A percentile compares a stretch with the other conserved stretches of the same genome.
phyloP scores from a whole-genome alignment of 495 filamentous ascomycete genomes.

The Parmelia sp. region DNA sequence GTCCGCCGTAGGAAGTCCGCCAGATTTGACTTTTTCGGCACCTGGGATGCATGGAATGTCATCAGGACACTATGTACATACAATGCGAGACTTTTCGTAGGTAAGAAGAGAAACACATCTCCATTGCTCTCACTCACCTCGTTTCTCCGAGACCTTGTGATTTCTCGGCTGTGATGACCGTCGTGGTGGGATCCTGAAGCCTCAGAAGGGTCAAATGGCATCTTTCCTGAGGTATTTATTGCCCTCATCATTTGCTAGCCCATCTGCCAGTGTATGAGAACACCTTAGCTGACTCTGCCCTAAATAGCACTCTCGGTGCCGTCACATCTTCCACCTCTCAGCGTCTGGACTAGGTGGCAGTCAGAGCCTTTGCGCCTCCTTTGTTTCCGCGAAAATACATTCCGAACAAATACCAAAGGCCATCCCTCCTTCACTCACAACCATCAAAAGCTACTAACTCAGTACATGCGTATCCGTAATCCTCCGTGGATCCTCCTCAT shows the following conservation, averaged over 20 bases:
- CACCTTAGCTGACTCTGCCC: slow-evolving; percentile 4
- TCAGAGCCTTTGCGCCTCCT: slow-evolving; percentile 84
- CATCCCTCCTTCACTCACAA: slow-evolving; percentile 74
- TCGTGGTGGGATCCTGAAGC: not conserved
- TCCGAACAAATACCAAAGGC: slow-evolving; percentile 70
- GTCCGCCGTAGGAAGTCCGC: slow-evolving; percentile 8
- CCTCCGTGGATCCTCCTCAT: slow-evolving; percentile 75
- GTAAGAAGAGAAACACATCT: slow-evolving; percentile 51
- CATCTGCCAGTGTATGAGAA: not conserved
- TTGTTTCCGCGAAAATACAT: slow-evolving; percentile 57
- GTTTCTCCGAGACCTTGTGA: not conserved
- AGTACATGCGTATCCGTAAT: slow-evolving; percentile 75
- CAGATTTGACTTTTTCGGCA: slow-evolving; percentile 57
- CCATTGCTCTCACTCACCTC: slow-evolving; percentile 1
- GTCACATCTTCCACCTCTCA: slow-evolving; percentile 63
- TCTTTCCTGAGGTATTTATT: slow-evolving; percentile 32
- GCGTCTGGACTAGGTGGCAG: slow-evolving; percentile 85
- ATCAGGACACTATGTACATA: slow-evolving; percentile 86
- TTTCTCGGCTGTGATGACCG: slow-evolving; percentile 11
- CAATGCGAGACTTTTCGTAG: slow-evolving; percentile 70
- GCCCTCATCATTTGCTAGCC: slow-evolving; percentile 15
- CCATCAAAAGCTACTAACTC: slow-evolving; percentile 72
- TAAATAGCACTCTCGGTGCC: slow-evolving; percentile 68
- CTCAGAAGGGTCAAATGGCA: not conserved
- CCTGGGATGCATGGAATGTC: slow-evolving; percentile 92